Conservation (phyloP, 2,329 filamentous ascomycete species). For the Penicillium nordicum region DNA sequence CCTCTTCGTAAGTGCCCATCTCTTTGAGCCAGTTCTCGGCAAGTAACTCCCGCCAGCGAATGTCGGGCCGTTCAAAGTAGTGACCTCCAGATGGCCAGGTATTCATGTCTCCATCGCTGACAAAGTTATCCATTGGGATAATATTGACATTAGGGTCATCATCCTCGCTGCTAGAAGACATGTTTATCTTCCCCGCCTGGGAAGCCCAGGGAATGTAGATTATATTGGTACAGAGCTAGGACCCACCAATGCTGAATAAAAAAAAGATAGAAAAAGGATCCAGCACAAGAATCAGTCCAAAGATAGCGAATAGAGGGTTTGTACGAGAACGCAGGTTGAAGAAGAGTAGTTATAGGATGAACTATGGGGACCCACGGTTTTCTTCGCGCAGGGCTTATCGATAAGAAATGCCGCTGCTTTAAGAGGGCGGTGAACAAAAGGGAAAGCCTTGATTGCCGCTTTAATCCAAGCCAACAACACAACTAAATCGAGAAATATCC, state of each 20-base stretch:
- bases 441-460: background rate
- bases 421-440: background rate
- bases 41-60: slow-evolving; percentile 47
- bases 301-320: background rate
- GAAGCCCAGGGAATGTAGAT: background rate
- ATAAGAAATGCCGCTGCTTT: background rate
- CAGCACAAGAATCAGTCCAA: background rate
- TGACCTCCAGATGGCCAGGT: slow-evolving; percentile 36
- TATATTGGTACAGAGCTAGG: background rate
- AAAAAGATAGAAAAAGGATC: background rate
- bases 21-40: slow-evolving; percentile 49
- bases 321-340: background rate
- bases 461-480: background rate
- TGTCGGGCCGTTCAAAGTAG: slow-evolving; percentile 31
- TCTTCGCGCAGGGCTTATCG: slow-evolving; percentile 2
- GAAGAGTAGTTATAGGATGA: background rate
- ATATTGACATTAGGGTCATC: slow-evolving; percentile 24
- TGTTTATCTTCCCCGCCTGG: background rate
- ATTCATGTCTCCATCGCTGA: slow-evolving; percentile 39
- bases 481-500: background rate
- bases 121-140: slow-evolving; percentile 32
- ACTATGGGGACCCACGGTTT: background rate
- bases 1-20: slow-evolving; percentile 36
- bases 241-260: background rate
- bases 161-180: slow-evolving; percentile 11